phyloP scores from a whole-genome alignment of 441 rosid genomes.

The Corymbia citriodora region DNA sequence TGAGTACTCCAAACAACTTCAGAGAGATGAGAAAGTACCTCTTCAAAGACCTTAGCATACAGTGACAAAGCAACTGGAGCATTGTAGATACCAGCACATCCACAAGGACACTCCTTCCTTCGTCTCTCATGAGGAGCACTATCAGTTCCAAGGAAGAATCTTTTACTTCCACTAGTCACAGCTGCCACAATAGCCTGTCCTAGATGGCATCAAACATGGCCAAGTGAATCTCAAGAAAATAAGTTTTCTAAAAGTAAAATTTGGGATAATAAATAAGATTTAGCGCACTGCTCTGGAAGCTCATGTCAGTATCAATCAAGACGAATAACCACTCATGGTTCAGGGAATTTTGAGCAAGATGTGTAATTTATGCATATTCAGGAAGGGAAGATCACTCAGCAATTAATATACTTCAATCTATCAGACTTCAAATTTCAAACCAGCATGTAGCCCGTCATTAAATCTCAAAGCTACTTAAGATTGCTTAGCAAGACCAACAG shows the following conservation, averaged over 20 bases:
- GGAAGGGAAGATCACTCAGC: neutral
- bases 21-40: slow-evolving; percentile 37
- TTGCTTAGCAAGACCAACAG: neutral
- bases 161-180: slow-evolving; percentile 86
- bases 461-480: neutral
- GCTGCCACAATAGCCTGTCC: slow-evolving; percentile 89
- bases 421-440: neutral
- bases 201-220: slow-evolving; percentile 7
- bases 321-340: neutral
- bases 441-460: neutral
- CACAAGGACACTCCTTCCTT: slow-evolving; percentile 75
- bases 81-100: slow-evolving; percentile 89
- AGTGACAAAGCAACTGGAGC: slow-evolving; percentile 80
- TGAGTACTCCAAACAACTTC: neutral
- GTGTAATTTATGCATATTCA: neutral
- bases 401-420: neutral
- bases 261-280: neutral
- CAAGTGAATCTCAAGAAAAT: neutral
- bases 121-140: slow-evolving; percentile 90
- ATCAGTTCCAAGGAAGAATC: slow-evolving; percentile 91
- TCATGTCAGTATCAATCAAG: neutral
- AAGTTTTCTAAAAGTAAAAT: neutral
- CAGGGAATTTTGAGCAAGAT: neutral
- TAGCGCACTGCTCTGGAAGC: neutral
- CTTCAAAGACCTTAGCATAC: slow-evolving; percentile 87